Percentiles rank a stretch among this genome's conserved stretches.
These are phyloP conservation scores for Emergomyces pasteurianus DNA, from an alignment of 2,329 filamentous ascomycete genomes.

Conservation along the genomic window DNA sequence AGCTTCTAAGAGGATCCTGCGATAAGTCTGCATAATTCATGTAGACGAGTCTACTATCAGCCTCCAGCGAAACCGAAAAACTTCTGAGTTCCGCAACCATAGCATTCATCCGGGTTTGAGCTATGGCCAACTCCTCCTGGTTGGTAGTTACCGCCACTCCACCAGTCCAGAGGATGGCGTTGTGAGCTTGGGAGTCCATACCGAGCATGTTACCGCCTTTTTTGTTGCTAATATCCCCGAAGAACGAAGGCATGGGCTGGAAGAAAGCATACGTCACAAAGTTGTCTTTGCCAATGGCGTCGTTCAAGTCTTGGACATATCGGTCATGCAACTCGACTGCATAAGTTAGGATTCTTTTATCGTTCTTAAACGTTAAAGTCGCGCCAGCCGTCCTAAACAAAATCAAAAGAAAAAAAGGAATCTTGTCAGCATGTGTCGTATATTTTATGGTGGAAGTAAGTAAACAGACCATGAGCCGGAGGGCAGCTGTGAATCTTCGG, in stretches of 20 bases:
- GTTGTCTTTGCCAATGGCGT: neutral
- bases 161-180: constrained; percentile 22
- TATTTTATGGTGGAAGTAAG: neutral
- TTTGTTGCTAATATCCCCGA: constrained; percentile 21
- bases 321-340: neutral
- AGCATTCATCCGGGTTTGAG: neutral
- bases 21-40: constrained; percentile 1
- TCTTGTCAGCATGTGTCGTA: neutral
- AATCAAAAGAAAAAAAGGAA: neutral
- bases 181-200: constrained; percentile 20
- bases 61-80: neutral
- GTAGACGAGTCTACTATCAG: neutral
- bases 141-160: neutral
- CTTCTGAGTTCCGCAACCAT: neutral
- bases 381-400: neutral
- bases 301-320: neutral
- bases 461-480: neutral
- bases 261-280: constrained; percentile 12
- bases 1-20: constrained; percentile 1
- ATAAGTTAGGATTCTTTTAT: neutral
- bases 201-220: constrained; percentile 22
- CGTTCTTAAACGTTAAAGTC: neutral
- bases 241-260: constrained; percentile 29
- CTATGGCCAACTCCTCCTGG: neutral
- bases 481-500: neutral